phyloP scores from a whole-genome alignment of 2,329 filamentous ascomycete species.

The Ascochyta lentis region DNA sequence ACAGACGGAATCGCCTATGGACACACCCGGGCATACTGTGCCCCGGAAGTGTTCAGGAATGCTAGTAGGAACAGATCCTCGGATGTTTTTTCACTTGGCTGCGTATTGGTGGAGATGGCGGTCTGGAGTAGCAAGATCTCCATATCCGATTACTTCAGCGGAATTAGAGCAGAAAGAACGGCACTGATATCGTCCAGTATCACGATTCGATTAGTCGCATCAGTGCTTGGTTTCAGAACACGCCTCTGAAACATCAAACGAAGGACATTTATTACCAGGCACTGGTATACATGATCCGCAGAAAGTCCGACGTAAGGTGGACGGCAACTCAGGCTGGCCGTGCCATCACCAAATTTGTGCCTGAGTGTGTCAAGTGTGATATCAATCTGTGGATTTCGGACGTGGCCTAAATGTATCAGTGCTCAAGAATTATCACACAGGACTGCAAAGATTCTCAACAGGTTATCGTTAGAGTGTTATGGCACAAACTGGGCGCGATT shows the following conservation, averaged over 20 bases:
- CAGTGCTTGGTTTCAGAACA: neutral
- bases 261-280: neutral
- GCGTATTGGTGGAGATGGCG: conserved; percentile 28
- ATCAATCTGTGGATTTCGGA: neutral
- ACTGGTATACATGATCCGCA: neutral
- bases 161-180: neutral
- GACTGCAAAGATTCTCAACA: too few species aligned
- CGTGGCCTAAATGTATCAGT: neutral
- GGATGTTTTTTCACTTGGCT: conserved; percentile 34
- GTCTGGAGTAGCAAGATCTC: neutral
- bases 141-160: neutral
- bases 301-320: neutral
- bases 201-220: neutral
- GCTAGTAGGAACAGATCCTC: conserved; percentile 21
- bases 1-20: conserved; percentile 14
- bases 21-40: conserved; percentile 26
- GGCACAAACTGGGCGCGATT: too few species aligned
- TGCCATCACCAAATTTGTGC: neutral
- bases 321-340: neutral
- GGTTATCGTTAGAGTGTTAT: too few species aligned
- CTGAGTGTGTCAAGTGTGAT: neutral
- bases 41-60: conserved; percentile 27
- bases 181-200: neutral
- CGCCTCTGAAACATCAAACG: neutral
- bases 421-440: neutral